Evolutionary conservation across 129 eudicot species (phyloP).

Genomic region (Arctium minus): DNA sequence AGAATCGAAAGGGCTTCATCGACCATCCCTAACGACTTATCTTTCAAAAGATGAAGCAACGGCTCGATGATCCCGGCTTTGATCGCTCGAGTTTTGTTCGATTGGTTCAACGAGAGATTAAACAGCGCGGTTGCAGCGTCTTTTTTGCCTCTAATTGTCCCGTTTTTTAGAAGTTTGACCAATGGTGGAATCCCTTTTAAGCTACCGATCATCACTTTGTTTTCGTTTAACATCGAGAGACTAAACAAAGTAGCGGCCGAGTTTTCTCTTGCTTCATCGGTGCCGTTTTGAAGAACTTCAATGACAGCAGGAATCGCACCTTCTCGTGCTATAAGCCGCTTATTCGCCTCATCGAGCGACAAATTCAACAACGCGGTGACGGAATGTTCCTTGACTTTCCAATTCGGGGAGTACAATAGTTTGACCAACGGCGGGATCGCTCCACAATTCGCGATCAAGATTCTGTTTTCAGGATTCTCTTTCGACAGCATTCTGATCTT

Average conservation of each 20-base stretch:
- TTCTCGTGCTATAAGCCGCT: slow-evolving; percentile 54
- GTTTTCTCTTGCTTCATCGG: slow-evolving; percentile 59
- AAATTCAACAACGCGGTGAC: slow-evolving; percentile 64
- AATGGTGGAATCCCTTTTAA: slow-evolving; percentile 56
- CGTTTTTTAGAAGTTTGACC: slow-evolving; percentile 44
- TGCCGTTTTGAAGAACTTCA: slow-evolving; percentile 53
- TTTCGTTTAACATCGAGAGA: slow-evolving; percentile 63
- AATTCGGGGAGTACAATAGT: slow-evolving; percentile 37
- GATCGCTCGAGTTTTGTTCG: slow-evolving; percentile 62
- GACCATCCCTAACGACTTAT: slow-evolving; percentile 58
- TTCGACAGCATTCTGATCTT: slow-evolving; percentile 65
- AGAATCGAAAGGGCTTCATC: slow-evolving; percentile 73
- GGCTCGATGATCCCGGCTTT: slow-evolving; percentile 69
- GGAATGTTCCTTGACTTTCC: slow-evolving; percentile 48
- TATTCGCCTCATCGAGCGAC: slow-evolving; percentile 63
- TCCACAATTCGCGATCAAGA: slow-evolving; percentile 43
- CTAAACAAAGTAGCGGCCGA: slow-evolving; percentile 80
- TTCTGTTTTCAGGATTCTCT: slow-evolving; percentile 62
- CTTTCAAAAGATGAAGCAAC: slow-evolving; percentile 49
- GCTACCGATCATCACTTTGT: slow-evolving; percentile 53
- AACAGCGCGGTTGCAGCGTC: slow-evolving; percentile 72
- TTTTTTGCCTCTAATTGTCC: slow-evolving; percentile 58
- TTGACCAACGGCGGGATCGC: slow-evolving; percentile 55
- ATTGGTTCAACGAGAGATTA: slow-evolving; percentile 48
- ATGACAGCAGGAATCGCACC: slow-evolving; percentile 62